Evolutionary conservation across 2,329 filamentous ascomycete genomes (phyloP), one percentile per base, ranked within the genome.

Genomic region (Aspergillus novoparasiticus): DNA sequence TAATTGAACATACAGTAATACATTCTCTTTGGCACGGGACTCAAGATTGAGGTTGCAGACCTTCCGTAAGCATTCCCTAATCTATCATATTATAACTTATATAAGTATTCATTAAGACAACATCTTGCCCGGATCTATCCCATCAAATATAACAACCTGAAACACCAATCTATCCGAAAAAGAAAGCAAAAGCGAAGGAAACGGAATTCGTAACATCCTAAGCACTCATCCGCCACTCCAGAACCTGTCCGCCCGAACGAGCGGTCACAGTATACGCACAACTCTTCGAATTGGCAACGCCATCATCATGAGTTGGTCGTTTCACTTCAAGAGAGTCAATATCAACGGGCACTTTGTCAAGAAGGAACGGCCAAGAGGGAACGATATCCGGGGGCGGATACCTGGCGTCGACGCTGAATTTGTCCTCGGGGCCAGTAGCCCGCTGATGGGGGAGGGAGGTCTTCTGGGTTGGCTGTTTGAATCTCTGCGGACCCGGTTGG

Each of bases 361-460:
- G 39, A 21, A 70, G 57, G 30, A 67, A 68, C 12, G 68, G 62
- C 68, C 68, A 70, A 12, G 63, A 57, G 21, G 62, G 64, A 32
- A 69, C 58, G 6, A 56, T 61, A 30, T 61, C 62, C 19, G 32
- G 54, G 11, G 46, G 43, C 2, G 63, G 63, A 28, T 51, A 58
- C 45, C 32, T 53, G 16, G 34, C 21, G 3, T 50, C 45, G 34
- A 28, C 34, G 6, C 46, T 39, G 23, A 39, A 43, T n/a, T 39
- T 46, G n/a, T 51, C 43, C 6, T 50, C 53, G 11, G 46, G 36
- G 34, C 30, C 14, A 28, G 36, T 30, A 23, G 50, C 36, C 50
- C 30, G 19, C 26, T 39, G 19, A 21, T 59, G 28, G 9, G 43
- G 45, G 19, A 34, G 30, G n/a, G 57, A 59, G 8, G 50, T 45